Evolutionary conservation across 176 grass and related monocot genomes (phyloP).

Genomic region (Ensete glaucum): DNA sequence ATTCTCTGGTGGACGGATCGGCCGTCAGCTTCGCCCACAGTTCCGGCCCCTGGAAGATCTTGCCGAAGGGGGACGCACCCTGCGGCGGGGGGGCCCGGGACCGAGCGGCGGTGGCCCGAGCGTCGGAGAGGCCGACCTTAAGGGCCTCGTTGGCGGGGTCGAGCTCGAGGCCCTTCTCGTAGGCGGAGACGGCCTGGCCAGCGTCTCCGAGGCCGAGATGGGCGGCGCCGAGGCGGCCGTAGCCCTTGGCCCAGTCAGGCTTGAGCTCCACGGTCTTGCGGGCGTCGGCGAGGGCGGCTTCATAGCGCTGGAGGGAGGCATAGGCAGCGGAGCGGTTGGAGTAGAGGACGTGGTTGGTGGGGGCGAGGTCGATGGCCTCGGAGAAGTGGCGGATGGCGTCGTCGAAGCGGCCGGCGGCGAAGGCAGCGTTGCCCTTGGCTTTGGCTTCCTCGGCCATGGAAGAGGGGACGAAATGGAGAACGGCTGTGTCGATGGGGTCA

Average conservation of each 20-base stretch:
- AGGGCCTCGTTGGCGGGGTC: constrained; percentile 72
- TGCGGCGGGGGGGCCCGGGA: constrained; percentile 18
- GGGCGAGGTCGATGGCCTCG: constrained; percentile 46
- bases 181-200: constrained; percentile 43
- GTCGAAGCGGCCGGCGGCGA: constrained; percentile 41
- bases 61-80: constrained; percentile 37
- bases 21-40: constrained; percentile 81
- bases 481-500: not conserved
- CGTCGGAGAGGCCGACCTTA: constrained; percentile 60
- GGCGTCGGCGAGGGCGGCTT: constrained; percentile 69
- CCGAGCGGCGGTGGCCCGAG: constrained; percentile 33
- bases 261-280: constrained; percentile 81
- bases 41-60: constrained; percentile 94
- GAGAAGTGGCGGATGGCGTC: constrained; percentile 44
- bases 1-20: constrained; percentile 63
- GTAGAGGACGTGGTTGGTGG: constrained; percentile 63
- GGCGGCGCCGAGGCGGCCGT: constrained; percentile 83
- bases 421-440: constrained; percentile 58
- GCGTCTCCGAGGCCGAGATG: constrained; percentile 72
- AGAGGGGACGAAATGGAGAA: not conserved
- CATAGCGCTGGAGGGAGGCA: constrained; percentile 77
- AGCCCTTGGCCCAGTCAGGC: constrained; percentile 97
- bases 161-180: constrained; percentile 70
- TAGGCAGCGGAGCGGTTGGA: constrained; percentile 94
- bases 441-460: constrained; percentile 55